Evolutionary conservation across 208 protist species (phyloP), one percentile per base, ranked within the genome.

Genomic region (Endotrypanum monterogeii): DNA sequence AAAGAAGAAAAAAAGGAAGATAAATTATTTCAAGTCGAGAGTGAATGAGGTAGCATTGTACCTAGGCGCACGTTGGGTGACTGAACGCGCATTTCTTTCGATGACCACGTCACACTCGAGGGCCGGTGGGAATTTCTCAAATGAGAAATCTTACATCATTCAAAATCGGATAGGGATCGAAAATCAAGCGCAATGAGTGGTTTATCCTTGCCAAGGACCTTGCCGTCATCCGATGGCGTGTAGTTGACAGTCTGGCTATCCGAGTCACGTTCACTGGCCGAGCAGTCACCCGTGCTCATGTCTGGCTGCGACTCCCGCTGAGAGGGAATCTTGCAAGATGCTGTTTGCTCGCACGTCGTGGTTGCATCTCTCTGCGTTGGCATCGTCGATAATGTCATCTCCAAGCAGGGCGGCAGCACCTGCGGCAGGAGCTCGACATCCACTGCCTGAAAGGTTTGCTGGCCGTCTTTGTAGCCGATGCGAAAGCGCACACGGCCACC

Each of bases 401-500:
- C 70, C 44, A 66, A 9, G 4, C 28, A 51, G 1, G 50, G 50
- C 6, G 73, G 73, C 1, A 75, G 7, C 44, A 78, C 65, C 63
- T 83, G 79, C 32, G 67, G 79, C 65, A 86, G 71, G 28, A 82
- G 70, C 67, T 84, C 71, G 44, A 91, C 84, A 44, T 84, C 78
- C n/a, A 88, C 76, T 12, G 87, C 87, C 61, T 89, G 87, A 57
- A 83, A 73, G 4, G 72, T 81, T 39, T 79, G 61, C 62, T 86
- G 80, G n/a, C 84, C 82, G 35, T 79, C 78, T 30, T 89, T 70
- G 68, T 83, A 80, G 54, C 84, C 83, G 32, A 89, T 73, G n/a
- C 74, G 71, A 71, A 92, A 92, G 69, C 80, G 78, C 41, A 92
- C 85, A 9, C 81, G 78, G 48, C 80, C 84, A 54, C 88, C 85